phyloP scores from a whole-genome alignment of 2,329 filamentous ascomycete species.

The Neocucurbitaria cava region DNA sequence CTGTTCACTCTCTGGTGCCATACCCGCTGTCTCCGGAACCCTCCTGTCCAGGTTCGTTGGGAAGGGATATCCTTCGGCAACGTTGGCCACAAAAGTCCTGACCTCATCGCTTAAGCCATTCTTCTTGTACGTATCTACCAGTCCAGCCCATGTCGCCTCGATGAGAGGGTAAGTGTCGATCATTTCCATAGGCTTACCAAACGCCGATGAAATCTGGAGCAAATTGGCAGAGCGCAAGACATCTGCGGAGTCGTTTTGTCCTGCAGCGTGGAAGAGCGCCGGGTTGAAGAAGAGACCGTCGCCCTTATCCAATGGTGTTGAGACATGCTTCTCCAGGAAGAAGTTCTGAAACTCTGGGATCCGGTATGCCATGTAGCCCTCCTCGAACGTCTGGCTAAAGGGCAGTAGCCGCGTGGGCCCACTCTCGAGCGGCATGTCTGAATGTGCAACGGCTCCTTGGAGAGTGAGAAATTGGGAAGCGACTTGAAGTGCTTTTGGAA shows the following conservation, averaged over 20 bases:
- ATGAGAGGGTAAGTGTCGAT: slow-evolving; percentile 61
- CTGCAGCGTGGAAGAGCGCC: slow-evolving; percentile 68
- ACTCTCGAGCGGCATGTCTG: slow-evolving; percentile 64
- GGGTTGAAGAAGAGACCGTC: slow-evolving; percentile 71
- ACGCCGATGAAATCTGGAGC: slow-evolving; percentile 66
- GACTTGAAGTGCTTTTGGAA: slow-evolving; percentile 61
- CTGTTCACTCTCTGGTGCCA: slow-evolving; percentile 68
- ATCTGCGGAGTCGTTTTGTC: slow-evolving; percentile 59
- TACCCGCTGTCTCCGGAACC: slow-evolving; percentile 62
- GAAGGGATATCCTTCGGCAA: slow-evolving; percentile 68
- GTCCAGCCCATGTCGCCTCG: slow-evolving; percentile 53
- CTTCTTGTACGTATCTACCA: slow-evolving; percentile 43
- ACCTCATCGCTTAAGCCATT: slow-evolving; percentile 53
- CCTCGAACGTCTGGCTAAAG: slow-evolving; percentile 64
- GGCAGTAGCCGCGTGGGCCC: slow-evolving; percentile 68
- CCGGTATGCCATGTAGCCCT: slow-evolving; percentile 66
- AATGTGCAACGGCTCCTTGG: slow-evolving; percentile 69
- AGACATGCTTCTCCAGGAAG: slow-evolving; percentile 62
- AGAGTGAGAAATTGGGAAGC: slow-evolving; percentile 66
- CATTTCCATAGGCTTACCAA: slow-evolving; percentile 70
- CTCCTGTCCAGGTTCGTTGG: slow-evolving; percentile 67
- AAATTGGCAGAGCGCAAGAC: slow-evolving; percentile 66
- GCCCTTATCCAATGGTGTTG: slow-evolving; percentile 60
- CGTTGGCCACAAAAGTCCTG: slow-evolving; percentile 57
- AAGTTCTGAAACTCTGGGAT: slow-evolving; percentile 60